Evolutionary conservation across 2,329 filamentous ascomycete genomes (phyloP).

Genomic region (Fusarium camptoceras): DNA sequence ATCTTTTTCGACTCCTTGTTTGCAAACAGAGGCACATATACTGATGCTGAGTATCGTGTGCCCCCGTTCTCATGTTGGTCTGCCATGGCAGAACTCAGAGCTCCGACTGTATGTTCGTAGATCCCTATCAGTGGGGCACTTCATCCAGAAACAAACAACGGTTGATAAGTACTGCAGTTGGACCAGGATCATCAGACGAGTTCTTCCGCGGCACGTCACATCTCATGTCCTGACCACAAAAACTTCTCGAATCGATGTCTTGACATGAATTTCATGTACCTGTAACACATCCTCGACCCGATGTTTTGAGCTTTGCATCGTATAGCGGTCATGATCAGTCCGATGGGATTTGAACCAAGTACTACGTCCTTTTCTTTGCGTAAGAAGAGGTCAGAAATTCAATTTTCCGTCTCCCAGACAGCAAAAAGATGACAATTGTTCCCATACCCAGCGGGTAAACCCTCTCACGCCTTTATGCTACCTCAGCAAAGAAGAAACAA

Average conservation of each 20-base stretch:
- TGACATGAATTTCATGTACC: constrained; percentile 41
- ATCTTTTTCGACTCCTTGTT: constrained; percentile 5
- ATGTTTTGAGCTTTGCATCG: constrained; percentile 39
- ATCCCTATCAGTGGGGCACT: constrained; percentile 23
- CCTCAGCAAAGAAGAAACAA: constrained; percentile 22
- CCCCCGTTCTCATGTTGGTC: not conserved
- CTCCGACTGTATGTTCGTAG: constrained; percentile 9
- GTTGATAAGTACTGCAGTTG: constrained; percentile 41
- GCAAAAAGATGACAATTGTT: constrained; percentile 36
- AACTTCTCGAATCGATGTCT: constrained; percentile 43
- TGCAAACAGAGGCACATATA: constrained; percentile 11
- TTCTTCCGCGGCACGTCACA: constrained; percentile 45
- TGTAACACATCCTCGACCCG: constrained; percentile 36
- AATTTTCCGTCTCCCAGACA: constrained; percentile 42
- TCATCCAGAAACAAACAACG: constrained; percentile 37
- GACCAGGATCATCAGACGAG: constrained; percentile 47
- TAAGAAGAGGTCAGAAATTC: constrained; percentile 41
- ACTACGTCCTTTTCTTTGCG: constrained; percentile 21
- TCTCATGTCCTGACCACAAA: constrained; percentile 39
- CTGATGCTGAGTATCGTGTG: not conserved
- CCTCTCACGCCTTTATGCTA: constrained; percentile 38
- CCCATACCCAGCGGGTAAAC: constrained; percentile 34
- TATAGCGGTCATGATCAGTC: constrained; percentile 25
- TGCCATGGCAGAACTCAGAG: constrained; percentile 12
- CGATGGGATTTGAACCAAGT: constrained; percentile 26